These are phyloP conservation scores for Rhexocercosporidium sp. DNA, from an alignment of 2,329 filamentous ascomycete genomes.

Conservation along the genomic window DNA sequence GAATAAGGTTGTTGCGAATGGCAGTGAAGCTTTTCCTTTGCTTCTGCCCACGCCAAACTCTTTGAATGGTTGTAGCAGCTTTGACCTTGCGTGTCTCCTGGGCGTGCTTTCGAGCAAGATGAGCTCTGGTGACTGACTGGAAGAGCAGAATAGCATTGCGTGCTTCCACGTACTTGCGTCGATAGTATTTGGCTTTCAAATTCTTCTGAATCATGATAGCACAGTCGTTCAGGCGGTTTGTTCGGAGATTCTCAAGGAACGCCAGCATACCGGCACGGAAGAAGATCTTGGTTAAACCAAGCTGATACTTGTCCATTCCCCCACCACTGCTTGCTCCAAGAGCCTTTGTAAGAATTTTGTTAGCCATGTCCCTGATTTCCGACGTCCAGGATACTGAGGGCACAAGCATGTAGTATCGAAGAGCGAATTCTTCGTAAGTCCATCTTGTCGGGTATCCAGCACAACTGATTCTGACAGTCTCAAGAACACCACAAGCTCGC, in stretches of 20 bases:
- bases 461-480: slow-evolving; percentile 96
- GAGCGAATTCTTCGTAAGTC: slow-evolving; percentile 98
- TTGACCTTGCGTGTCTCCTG: slow-evolving; percentile 82
- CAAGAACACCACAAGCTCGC: slow-evolving; percentile 96
- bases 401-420: slow-evolving; percentile 98
- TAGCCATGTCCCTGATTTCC: slow-evolving; percentile 92
- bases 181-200: slow-evolving; percentile 91
- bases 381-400: slow-evolving; percentile 89
- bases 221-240: slow-evolving; percentile 87
- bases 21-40: slow-evolving; percentile 80
- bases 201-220: slow-evolving; percentile 99
- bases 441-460: slow-evolving; percentile 96
- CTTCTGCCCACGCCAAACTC: slow-evolving; percentile 92
- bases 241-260: slow-evolving; percentile 93
- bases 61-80: slow-evolving; percentile 92
- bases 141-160: slow-evolving; percentile 79
- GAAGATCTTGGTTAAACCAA: slow-evolving; percentile 98
- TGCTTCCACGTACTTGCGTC: slow-evolving; percentile 86
- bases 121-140: slow-evolving; percentile 79
- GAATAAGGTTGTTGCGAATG: slow-evolving; percentile 82
- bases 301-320: slow-evolving; percentile 91
- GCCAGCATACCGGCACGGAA: slow-evolving; percentile 99
- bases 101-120: slow-evolving; percentile 76
- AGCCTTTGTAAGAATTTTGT: slow-evolving; percentile 87
- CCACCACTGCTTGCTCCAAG: slow-evolving; percentile 77